Percentiles rank a stretch among this genome's conserved stretches.
These are phyloP conservation scores for Acacia confusa DNA, from an alignment of 306 rosid species.

Conservation along the genomic window DNA sequence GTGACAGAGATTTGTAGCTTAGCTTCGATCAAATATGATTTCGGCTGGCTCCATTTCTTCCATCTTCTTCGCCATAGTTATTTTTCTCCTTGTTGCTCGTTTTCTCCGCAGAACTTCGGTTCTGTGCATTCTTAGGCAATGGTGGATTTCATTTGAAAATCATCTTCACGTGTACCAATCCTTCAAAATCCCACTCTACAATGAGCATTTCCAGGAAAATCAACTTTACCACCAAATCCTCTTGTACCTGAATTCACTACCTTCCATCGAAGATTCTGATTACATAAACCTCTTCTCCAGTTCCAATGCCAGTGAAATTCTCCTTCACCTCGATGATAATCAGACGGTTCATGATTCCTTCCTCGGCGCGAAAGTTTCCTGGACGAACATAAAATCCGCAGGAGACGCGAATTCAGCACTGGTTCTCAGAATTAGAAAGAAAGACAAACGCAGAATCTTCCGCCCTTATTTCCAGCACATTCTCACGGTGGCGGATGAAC, in stretches of 20 bases:
- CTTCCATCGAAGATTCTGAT: constrained; percentile 80
- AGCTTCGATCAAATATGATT: constrained; percentile 16
- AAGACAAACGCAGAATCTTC: constrained; percentile 74
- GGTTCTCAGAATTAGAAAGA: constrained; percentile 58
- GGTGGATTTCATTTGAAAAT: constrained; percentile 57
- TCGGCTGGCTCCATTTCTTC: constrained; percentile 32
- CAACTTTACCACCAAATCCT: constrained; percentile 69
- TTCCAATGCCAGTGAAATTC: constrained; percentile 63
- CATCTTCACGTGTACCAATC: constrained; percentile 62
- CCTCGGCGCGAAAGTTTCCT: constrained; percentile 63
- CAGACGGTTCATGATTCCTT: constrained; percentile 67
- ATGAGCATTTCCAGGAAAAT: constrained; percentile 60
- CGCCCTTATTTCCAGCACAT: constrained; percentile 89
- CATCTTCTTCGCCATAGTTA: constrained; percentile 33
- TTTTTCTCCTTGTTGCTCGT: constrained; percentile 34
- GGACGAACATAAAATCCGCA: constrained; percentile 47
- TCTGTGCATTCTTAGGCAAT: constrained; percentile 48
- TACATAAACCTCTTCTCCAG: constrained; percentile 80
- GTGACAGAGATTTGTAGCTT: not conserved
- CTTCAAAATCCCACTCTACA: constrained; percentile 68
- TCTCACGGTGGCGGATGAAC: constrained; percentile 61
- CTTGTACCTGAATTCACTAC: constrained; percentile 69
- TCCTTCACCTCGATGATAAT: constrained; percentile 58
- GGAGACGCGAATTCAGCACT: constrained; percentile 32
- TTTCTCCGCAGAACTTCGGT: constrained; percentile 67